These are phyloP conservation scores for Aegilops umbellulata DNA, from an alignment of 176 grass and related monocot species.

Conservation along the genomic window DNA sequence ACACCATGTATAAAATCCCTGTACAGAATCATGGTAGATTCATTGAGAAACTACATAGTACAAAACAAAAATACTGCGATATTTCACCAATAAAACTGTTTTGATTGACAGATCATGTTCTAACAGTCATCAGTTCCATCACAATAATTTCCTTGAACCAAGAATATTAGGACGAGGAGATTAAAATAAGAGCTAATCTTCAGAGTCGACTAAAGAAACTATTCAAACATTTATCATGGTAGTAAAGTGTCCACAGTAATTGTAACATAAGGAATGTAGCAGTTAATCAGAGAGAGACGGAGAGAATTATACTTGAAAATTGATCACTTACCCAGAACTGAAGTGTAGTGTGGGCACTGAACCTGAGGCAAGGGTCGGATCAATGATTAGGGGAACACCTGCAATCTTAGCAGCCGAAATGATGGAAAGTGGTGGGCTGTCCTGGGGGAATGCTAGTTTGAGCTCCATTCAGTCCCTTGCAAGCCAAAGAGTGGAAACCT, in stretches of 20 bases:
- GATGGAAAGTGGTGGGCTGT: slow-evolving; percentile 63
- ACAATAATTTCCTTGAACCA: not conserved
- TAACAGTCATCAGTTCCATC: not conserved
- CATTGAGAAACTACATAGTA: not conserved
- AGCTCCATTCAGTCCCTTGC: slow-evolving; percentile 40
- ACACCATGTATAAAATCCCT: slow-evolving; percentile 67
- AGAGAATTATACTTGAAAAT: not conserved
- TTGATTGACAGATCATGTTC: not conserved
- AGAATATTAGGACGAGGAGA: not conserved
- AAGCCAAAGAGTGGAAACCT: not conserved
- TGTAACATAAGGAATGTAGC: not conserved
- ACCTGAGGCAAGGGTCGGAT: slow-evolving; percentile 57
- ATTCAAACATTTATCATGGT: not conserved
- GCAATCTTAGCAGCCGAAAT: slow-evolving; percentile 71
- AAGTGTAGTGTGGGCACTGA: slow-evolving; percentile 50
- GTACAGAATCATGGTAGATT: slow-evolving; percentile 25
- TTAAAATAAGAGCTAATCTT: not conserved
- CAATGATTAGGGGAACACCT: slow-evolving; percentile 48
- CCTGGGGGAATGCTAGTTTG: slow-evolving; percentile 53
- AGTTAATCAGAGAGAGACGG: not conserved
- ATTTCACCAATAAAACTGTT: not conserved
- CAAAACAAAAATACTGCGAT: not conserved
- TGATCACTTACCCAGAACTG: slow-evolving; percentile 53
- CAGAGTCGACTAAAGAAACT: not conserved
- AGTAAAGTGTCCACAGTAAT: not conserved